phyloP scores from a whole-genome alignment of 2,329 filamentous ascomycete species.

The Botrytis aclada region DNA sequence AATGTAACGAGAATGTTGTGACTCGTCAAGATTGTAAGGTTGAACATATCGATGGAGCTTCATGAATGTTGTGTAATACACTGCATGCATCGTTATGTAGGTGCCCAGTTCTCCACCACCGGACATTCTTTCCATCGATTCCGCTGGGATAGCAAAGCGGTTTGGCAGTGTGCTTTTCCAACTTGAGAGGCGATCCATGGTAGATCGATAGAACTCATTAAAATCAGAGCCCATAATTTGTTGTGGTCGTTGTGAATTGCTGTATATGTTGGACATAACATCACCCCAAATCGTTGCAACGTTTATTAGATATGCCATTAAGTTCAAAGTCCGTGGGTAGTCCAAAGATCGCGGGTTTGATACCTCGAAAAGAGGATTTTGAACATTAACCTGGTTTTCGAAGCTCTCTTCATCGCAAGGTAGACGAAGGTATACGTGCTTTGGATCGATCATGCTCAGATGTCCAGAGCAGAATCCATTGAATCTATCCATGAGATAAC shows the following conservation, averaged over 20 bases:
- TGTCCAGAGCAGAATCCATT: constrained; percentile 56
- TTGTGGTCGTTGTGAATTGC: constrained; percentile 40
- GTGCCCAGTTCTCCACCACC: constrained; percentile 53
- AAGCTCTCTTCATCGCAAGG: constrained; percentile 61
- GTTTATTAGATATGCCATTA: constrained; percentile 59
- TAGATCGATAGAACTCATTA: constrained; percentile 50
- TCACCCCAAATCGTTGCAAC: constrained; percentile 65
- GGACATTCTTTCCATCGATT: constrained; percentile 57
- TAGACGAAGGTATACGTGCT: constrained; percentile 65
- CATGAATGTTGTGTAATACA: constrained; percentile 63
- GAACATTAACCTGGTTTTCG: constrained; percentile 55
- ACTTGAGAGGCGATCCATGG: constrained; percentile 50
- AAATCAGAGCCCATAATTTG: constrained; percentile 38
- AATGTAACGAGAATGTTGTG: constrained; percentile 46
- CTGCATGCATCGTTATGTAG: constrained; percentile 62
- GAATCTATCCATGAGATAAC: constrained; percentile 67
- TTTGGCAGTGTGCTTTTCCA: constrained; percentile 58
- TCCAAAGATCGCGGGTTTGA: constrained; percentile 43
- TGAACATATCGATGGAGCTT: constrained; percentile 62
- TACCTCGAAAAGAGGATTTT: constrained; percentile 59
- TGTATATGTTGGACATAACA: constrained; percentile 58
- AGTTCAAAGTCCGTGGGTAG: constrained; percentile 36
- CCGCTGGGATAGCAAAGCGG: constrained; percentile 51
- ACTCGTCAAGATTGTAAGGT: constrained; percentile 42
- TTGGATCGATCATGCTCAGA: constrained; percentile 55